Evolutionary conservation across 805 yeast genomes (phyloP), one percentile per base, ranked within the genome.

Genomic region (Candida adriatica): DNA sequence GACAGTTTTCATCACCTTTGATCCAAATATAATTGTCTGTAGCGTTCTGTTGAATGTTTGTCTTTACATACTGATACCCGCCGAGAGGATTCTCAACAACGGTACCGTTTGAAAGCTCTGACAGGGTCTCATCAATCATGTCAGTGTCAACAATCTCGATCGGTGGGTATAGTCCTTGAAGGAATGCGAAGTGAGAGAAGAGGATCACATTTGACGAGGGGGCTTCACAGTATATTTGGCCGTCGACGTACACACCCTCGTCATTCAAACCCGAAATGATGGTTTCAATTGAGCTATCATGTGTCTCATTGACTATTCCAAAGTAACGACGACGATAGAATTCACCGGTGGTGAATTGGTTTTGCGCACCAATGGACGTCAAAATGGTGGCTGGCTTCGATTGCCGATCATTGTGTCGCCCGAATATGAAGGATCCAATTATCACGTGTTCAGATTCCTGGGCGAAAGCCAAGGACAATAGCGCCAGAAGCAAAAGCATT

Each of bases 161-260:
- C 16, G 71, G 66, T 11, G 73, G 73, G 40, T 62, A 68, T 22
- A 68, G 45, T 20, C 73, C 73, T 46, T 68, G 73, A 25, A 66
- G 41, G 50, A 66, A 68, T 4, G 70, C 56, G 34, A 55, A 34
- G 36, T 64, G 69, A 14, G 69, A 59, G 48, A 57, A 58, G 23
- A 55, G 51, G 24, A 68, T 49, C 20, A 66, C 70, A 16, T 53
- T 55, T 6, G 52, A 36, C 13, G 45, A 29, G 18, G 59, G 53
- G 13, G 59, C 56, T 32, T 58, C 61, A 9, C 64, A 61, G 31
- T 57, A 53, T 22, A 60, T 48, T 28, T 66, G 60, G 14, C 62
- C 57, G 27, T 52, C 42, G 13, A 57, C 51, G 43, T 48, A 66
- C 25, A 49, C 48, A 13, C 66, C 66, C 8, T 59, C 50, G 13